Conservation (phyloP, 164 flowering plant genomes). For the Liriodendron chinense region DNA sequence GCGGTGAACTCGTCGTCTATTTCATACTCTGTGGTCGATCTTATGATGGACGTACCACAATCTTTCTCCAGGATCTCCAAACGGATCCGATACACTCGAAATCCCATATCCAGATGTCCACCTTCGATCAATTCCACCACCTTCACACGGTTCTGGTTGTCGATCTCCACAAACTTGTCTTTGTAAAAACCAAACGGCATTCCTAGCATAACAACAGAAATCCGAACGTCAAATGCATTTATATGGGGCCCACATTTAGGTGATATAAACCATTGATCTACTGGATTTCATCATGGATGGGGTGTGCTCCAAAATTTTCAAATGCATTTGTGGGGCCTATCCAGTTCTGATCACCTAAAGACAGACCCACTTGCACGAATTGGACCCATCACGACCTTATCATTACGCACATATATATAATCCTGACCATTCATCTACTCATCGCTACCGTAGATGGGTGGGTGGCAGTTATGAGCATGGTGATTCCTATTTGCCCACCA, state of each 20-base stretch:
- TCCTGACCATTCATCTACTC: too few relatives aligned
- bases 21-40: constrained; percentile 32
- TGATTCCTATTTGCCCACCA: too few relatives aligned
- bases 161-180: constrained; percentile 39
- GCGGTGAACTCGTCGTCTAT: constrained; percentile 23
- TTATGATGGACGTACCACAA: constrained; percentile 18
- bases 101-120: constrained; percentile 27
- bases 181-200: constrained; percentile 9
- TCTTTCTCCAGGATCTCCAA: constrained; percentile 28
- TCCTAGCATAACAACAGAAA: neutral
- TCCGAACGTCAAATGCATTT: neutral
- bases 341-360: neutral
- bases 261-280: too few relatives aligned
- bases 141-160: constrained; percentile 26
- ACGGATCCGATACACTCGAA: constrained; percentile 13
- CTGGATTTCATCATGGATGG: neutral
- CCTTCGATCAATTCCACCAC: constrained; percentile 29
- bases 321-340: neutral
- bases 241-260: too few relatives aligned
- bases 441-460: too few relatives aligned
- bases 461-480: too few relatives aligned
- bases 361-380: neutral
- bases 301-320: neutral
- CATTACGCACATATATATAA: too few relatives aligned
- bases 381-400: neutral